Percentiles rank a stretch among this genome's conserved stretches.
Evolutionary conservation across 495 filamentous ascomycete species (phyloP).

Genomic region (Lineolata rhizophorae): DNA sequence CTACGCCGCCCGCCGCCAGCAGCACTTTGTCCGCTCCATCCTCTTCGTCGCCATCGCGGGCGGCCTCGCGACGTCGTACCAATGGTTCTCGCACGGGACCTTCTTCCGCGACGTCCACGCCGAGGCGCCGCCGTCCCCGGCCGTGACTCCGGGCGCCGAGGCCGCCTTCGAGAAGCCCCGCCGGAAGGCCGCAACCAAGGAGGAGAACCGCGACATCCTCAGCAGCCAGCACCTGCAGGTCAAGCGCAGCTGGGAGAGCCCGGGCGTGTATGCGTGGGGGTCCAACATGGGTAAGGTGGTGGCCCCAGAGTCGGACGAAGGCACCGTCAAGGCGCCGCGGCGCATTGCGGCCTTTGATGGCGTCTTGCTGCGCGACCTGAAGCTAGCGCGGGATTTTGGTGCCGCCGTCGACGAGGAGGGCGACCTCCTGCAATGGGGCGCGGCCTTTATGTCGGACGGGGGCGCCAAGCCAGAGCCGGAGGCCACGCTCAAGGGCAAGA

Average conservation of each 20-base stretch:
- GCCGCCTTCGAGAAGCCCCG: conserved; percentile 37
- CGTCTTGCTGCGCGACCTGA: conserved; percentile 68
- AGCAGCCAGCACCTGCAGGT: conserved; percentile 66
- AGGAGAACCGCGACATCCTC: conserved; percentile 48
- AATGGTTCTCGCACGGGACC: conserved; percentile 9
- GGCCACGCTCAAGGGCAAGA: conserved; percentile 59
- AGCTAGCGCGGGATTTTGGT: conserved; percentile 64
- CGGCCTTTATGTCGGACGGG: conserved; percentile 37
- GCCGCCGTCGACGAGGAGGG: conserved; percentile 76
- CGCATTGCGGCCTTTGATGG: conserved; percentile 68
- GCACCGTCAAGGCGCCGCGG: conserved; percentile 53
- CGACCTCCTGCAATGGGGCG: conserved; percentile 83
- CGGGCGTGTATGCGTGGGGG: conserved; percentile 86
- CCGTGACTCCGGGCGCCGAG: conserved; percentile 23
- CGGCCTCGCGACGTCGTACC: conserved; percentile 8
- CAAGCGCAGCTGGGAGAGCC: conserved; percentile 70
- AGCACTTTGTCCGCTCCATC: conserved; percentile 15
- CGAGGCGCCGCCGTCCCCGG: conserved; percentile 26
- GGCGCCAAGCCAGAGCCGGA: conserved; percentile 39
- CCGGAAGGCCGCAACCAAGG: conserved; percentile 27
- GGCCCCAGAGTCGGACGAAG: conserved; percentile 62
- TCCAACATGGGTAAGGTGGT: conserved; percentile 69
- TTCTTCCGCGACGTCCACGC: conserved; percentile 23
- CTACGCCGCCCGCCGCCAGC: conserved; percentile 15
- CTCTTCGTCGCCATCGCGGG: conserved; percentile 10